phyloP scores from a whole-genome alignment of 352 stramenopile species.

The Pythium myriotylum region DNA sequence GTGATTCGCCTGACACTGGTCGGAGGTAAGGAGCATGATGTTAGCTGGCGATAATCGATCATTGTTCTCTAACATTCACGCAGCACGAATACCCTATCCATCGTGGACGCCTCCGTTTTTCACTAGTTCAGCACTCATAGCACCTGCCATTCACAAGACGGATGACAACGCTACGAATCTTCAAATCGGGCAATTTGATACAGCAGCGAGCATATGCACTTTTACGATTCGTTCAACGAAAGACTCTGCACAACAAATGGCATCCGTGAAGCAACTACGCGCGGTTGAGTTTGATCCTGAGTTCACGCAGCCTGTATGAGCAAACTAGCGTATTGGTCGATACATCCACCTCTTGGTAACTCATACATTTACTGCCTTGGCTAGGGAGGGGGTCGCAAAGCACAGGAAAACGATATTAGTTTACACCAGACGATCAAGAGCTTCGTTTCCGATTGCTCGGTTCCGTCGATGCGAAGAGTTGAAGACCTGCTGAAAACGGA shows the following conservation, averaged over 20 bases:
- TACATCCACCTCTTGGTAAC: no score
- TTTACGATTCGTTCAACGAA: slow-evolving; percentile 20
- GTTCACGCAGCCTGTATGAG: slow-evolving; percentile 18
- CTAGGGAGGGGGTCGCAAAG: background rate
- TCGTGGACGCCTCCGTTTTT: slow-evolving; percentile 30
- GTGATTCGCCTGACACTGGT: slow-evolving; percentile 23
- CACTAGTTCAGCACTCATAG: background rate
- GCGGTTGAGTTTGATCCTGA: slow-evolving; percentile 21
- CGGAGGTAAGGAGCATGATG: slow-evolving; percentile 7
- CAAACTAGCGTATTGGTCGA: no score
- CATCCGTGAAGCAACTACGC: background rate
- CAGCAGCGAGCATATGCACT: background rate
- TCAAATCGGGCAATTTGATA: slow-evolving; percentile 15
- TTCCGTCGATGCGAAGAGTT: slow-evolving; percentile 23
- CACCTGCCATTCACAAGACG: background rate
- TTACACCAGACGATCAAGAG: slow-evolving; percentile 25
- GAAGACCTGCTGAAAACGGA: slow-evolving; percentile 1
- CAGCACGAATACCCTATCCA: slow-evolving; percentile 25
- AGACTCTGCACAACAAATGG: slow-evolving; percentile 9
- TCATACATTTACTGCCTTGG: no score
- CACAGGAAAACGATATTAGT: background rate
- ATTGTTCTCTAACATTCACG: background rate
- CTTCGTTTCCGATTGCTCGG: slow-evolving; percentile 12
- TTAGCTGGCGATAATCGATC: background rate
- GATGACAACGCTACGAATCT: slow-evolving; percentile 3